Base-by-base conservation (phyloP, 148 eudicot species). In the Pharnaceum exiguum region DNA sequence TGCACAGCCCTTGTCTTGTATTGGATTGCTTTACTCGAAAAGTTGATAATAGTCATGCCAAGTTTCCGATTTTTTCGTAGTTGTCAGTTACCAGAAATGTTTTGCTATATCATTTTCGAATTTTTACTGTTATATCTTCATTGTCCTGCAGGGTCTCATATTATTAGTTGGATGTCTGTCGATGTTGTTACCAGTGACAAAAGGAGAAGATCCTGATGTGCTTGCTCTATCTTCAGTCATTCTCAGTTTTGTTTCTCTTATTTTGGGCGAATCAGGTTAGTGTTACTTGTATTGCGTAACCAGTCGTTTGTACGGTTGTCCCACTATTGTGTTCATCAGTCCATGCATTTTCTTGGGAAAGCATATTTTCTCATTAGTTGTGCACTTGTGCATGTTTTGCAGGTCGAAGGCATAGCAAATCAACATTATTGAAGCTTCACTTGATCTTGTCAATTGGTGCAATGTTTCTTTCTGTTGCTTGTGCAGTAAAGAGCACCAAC, bases 341-440 rank as follows among this genome's bases (percentile, higher is more conserved):
- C 1, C 10, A 50, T 63, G 43, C 49, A 21, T 39, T 18, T 17
- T 42, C 26, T n/a, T 40, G 39, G 8, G 19, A 10, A 1, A 59
- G 5, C 12, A 44, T 43, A 36, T 48, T 60, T 35, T 17, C 60
- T n/a, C 54, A 31, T 42, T 53, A 16, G 18, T 71, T 54, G 10
- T 7, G 16, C 39, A 10, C 47, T 12, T 29, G 30, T 31, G 26
- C 26, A 60, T 70, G 39, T 51, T 17, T 47, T 75, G 55, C 63
- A 86, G 94, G 94, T 42, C 78, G 85, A 50, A 82, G 75, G 56
- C 77, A 65, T 44, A 86, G 94, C 73, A 70, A 72, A 33, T 57
- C 60, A 35, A 61, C 58, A 60, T 59, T 75, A 36, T 82, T 82
- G 82, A 85, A 63, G 75, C 62, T 69, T 47, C 80, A 82, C 72